Evolutionary conservation across 1,284 basidiomycete genomes (phyloP).

Genomic region (Cryptococcus sp.): DNA sequence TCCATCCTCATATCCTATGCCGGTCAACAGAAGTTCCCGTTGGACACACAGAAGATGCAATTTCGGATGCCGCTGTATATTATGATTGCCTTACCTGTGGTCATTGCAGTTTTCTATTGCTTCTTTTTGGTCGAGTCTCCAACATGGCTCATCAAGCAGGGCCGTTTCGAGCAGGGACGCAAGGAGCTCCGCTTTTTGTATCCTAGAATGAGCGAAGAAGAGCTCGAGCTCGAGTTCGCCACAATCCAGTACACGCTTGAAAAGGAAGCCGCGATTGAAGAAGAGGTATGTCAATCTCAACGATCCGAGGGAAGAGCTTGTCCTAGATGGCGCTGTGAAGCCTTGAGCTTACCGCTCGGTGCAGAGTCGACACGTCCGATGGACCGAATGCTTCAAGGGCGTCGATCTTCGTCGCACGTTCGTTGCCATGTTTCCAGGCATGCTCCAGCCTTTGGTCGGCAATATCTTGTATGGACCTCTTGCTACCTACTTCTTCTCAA

Average conservation of each 20-base stretch:
- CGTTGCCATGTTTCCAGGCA: neutral
- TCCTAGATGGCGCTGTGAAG: too few relatives aligned
- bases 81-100: slow-evolving; percentile 16
- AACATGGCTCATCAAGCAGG: slow-evolving; percentile 54
- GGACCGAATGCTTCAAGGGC: slow-evolving; percentile 49
- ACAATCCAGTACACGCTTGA: slow-evolving; percentile 19
- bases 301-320: too few relatives aligned
- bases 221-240: slow-evolving; percentile 34
- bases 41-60: neutral
- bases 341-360: too few relatives aligned
- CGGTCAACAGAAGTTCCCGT: neutral
- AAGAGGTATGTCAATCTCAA: neutral
- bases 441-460: neutral
- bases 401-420: slow-evolving; percentile 44
- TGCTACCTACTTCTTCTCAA: neutral
- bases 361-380: too few relatives aligned
- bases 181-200: slow-evolving; percentile 41
- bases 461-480: neutral
- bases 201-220: slow-evolving; percentile 31
- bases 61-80: slow-evolving; percentile 21
- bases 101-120: slow-evolving; percentile 15
- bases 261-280: slow-evolving; percentile 17
- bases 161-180: slow-evolving; percentile 50
- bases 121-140: slow-evolving; percentile 31
- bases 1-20: neutral